These are phyloP conservation scores for Cytospora schulzeri DNA, from an alignment of 2,329 filamentous ascomycete species.

Conservation along the genomic window DNA sequence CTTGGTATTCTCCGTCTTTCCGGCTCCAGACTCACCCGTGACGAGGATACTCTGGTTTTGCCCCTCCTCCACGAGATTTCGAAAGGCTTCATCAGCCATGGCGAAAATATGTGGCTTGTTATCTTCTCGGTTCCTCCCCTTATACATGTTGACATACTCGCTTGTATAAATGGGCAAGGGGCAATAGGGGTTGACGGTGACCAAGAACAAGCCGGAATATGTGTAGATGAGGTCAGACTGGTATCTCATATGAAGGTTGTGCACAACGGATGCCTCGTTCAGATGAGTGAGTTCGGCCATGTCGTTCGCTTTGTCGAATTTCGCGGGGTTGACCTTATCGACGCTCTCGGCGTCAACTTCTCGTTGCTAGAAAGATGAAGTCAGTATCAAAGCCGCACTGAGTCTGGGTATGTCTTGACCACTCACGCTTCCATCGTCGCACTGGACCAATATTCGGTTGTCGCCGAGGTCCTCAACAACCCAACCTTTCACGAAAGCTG, in stretches of 20 bases:
- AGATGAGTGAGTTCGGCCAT: constrained; percentile 98
- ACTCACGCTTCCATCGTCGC: constrained; percentile 85
- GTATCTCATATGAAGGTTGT: constrained; percentile 94
- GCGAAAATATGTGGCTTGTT: constrained; percentile 97
- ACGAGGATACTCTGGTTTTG: constrained; percentile 97
- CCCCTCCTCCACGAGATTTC: constrained; percentile 92
- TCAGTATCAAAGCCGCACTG: constrained; percentile 28
- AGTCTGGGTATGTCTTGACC: background rate
- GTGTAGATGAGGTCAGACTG: constrained; percentile 97
- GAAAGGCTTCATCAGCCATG: constrained; percentile 95
- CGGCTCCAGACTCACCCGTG: constrained; percentile 95
- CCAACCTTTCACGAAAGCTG: constrained; percentile 90
- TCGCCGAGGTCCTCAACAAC: constrained; percentile 78
- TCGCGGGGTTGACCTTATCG: constrained; percentile 98
- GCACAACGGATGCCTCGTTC: constrained; percentile 96
- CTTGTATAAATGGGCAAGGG: constrained; percentile 92
- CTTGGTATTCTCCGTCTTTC: constrained; percentile 99
- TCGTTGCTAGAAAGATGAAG: constrained; percentile 66
- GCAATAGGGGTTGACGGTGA: constrained; percentile 96
- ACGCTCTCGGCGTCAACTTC: constrained; percentile 84
- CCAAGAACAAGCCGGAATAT: constrained; percentile 94
- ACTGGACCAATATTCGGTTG: constrained; percentile 79
- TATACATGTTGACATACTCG: constrained; percentile 98
- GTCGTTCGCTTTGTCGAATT: constrained; percentile 98
- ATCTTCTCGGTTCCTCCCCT: constrained; percentile 85